phyloP scores from a whole-genome alignment of 345 rosid species.

The Citrus sinensis region DNA sequence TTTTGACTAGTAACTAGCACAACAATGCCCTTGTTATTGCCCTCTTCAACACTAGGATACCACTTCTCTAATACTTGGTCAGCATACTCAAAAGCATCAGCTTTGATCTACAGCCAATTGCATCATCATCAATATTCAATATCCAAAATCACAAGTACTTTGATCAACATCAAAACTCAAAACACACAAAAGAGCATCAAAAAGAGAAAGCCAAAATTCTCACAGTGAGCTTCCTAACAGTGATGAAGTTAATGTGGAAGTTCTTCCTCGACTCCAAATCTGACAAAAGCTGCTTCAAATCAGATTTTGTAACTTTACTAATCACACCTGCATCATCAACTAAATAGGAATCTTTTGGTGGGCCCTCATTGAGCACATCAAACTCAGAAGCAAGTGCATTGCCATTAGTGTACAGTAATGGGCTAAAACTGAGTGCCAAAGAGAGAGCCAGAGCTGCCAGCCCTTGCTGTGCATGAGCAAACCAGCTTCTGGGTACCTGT shows the following conservation, averaged over 20 bases:
- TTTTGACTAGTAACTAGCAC: conserved; percentile 92
- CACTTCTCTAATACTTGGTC: conserved; percentile 92
- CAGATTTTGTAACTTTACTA: conserved; percentile 82
- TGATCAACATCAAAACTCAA: not conserved
- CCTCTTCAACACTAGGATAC: conserved; percentile 91
- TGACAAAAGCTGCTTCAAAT: conserved; percentile 74
- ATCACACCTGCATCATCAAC: conserved; percentile 95
- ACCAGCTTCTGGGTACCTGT: conserved; percentile 39
- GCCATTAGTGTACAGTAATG: conserved; percentile 35
- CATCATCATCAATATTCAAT: conserved; percentile 1
- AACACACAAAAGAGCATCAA: not conserved
- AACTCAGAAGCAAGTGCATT: conserved; percentile 85
- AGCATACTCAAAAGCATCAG: conserved; percentile 99
- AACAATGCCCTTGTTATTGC: conserved; percentile 84
- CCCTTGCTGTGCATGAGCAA: conserved; percentile 67
- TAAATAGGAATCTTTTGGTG: conserved; percentile 76
- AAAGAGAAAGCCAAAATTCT: conserved; percentile 23
- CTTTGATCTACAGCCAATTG: conserved; percentile 72
- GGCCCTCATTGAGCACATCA: conserved; percentile 80
- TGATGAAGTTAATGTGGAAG: conserved; percentile 64
- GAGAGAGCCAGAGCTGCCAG: conserved; percentile 77
- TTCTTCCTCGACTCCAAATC: conserved; percentile 93
- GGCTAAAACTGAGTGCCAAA: conserved; percentile 74
- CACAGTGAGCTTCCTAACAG: conserved; percentile 93
- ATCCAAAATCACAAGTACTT: not conserved